These are phyloP conservation scores for Colletotrichum navitas DNA, from an alignment of 2,329 filamentous ascomycete species.

Conservation along the genomic window DNA sequence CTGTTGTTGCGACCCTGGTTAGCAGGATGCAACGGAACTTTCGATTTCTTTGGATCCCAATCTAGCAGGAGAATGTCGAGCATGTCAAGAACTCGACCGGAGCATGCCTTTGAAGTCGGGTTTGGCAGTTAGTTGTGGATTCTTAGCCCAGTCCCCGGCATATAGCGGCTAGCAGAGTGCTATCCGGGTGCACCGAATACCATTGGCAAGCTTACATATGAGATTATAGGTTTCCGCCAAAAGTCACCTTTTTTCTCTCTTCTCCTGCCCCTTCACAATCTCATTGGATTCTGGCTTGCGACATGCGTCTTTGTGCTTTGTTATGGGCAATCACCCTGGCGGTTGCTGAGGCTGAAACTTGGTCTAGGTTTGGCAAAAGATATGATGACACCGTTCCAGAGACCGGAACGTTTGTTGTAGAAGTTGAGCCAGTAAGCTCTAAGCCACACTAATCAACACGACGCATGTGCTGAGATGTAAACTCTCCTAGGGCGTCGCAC, in stretches of 20 bases:
- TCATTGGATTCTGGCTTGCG: background rate
- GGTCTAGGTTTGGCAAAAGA: background rate
- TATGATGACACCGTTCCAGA: background rate
- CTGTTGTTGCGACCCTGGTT: background rate
- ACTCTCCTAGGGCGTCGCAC: conserved; percentile 20
- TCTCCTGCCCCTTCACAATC: background rate
- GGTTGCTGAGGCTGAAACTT: background rate
- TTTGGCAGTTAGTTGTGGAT: conserved; percentile 3
- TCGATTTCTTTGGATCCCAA: background rate
- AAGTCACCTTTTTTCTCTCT: background rate
- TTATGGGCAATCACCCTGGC: background rate
- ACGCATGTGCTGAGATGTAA: background rate
- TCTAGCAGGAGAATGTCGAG: conserved; percentile 3
- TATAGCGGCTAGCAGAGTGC: background rate
- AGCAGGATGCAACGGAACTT: too few relatives aligned
- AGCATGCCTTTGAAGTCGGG: conserved; percentile 1
- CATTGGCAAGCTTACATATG: background rate
- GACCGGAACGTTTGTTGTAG: conserved; percentile 43
- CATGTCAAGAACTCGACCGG: background rate
- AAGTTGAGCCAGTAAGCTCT: conserved; percentile 40
- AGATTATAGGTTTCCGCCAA: background rate
- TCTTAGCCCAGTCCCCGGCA: background rate
- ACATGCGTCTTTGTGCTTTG: conserved; percentile 7
- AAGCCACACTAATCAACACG: fast-evolving
- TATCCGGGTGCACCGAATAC: conserved; percentile 21